Evolutionary conservation across 306 rosid species (phyloP), one percentile per base, ranked within the genome.

Genomic region (Vicia sativa): DNA sequence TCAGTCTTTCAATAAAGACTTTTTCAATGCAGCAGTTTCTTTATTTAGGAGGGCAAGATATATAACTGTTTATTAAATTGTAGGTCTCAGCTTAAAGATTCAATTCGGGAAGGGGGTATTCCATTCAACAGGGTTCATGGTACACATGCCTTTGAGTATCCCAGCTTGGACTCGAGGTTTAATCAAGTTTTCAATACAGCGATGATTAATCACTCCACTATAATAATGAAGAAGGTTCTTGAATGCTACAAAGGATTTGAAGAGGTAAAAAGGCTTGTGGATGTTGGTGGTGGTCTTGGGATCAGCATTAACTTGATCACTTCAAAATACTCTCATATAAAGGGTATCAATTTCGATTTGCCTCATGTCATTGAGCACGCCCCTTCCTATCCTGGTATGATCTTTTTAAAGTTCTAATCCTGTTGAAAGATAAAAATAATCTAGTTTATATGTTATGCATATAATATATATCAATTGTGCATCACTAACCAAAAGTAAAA

Each of bases 281-380:
- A 89, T 70, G 85, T 87, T 64, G 90, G 95, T 15, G 88, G 88
- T 28, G 86, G 89, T 26, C 62, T 83, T 10, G 95, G 90, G 28
- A 67, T 71, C 6, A 76, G 50, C 14, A 78, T 85, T 14, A 79
- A 53, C 48, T 9, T 79, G 35, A 84, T 89, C 65, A 83, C 83
- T 42, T 77, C 91, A 15, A 78, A 68, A 54, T 79, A 87, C 72
- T 84, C 84, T 49, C 74, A 76, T 26, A 75, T 86, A 2, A 64
- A 84, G 58, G 79, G 50, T 18, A 26, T 78, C 62, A 78, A 78
- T 62, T 78, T 62, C 3, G 82, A 78, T 44, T 54, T 87, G 85
- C 49, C 87, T 65, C 91, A 69, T 68, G 95, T 85, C 50, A 25
- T 84, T 21, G 2, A 62, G 5, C 68, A 75, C 14, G 88, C 95